Conservation (phyloP, 2,329 filamentous ascomycete species). For the Sordariomycetes sp. region DNA sequence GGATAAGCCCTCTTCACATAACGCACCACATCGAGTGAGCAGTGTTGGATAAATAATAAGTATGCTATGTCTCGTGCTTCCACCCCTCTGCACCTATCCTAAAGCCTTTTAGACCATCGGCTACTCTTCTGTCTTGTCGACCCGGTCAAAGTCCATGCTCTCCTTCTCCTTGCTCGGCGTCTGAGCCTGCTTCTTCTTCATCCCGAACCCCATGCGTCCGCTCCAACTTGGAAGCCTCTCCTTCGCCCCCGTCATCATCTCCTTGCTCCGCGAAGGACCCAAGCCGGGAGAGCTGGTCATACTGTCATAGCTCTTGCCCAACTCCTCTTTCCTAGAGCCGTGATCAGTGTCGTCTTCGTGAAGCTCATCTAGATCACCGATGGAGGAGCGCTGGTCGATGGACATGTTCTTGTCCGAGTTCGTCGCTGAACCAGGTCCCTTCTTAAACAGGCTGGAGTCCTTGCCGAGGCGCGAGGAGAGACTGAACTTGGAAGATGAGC, state of each 20-base stretch:
- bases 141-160: constrained; percentile 40
- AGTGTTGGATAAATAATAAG: too few relatives aligned
- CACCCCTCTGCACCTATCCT: neutral
- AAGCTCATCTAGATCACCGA: constrained; percentile 45
- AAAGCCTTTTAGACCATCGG: constrained; percentile 2
- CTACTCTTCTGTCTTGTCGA: constrained; percentile 20
- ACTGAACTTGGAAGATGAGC: constrained; percentile 57
- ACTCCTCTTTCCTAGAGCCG: constrained; percentile 9
- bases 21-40: too few relatives aligned
- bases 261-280: constrained; percentile 38
- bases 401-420: constrained; percentile 49
- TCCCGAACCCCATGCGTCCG: constrained; percentile 43
- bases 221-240: constrained; percentile 21
- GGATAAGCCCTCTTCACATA: too few relatives aligned
- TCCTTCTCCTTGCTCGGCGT: constrained; percentile 34
- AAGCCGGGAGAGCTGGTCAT: constrained; percentile 46
- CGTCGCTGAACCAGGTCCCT: constrained; percentile 45
- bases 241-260: constrained; percentile 7
- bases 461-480: constrained; percentile 48
- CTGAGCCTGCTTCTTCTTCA: constrained; percentile 51
- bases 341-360: constrained; percentile 25
- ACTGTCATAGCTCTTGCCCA: constrained; percentile 47
- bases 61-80: too few relatives aligned
- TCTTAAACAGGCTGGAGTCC: constrained; percentile 47
- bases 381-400: constrained; percentile 44